phyloP scores from a whole-genome alignment of 345 rosid species.

The Linum tenue region DNA sequence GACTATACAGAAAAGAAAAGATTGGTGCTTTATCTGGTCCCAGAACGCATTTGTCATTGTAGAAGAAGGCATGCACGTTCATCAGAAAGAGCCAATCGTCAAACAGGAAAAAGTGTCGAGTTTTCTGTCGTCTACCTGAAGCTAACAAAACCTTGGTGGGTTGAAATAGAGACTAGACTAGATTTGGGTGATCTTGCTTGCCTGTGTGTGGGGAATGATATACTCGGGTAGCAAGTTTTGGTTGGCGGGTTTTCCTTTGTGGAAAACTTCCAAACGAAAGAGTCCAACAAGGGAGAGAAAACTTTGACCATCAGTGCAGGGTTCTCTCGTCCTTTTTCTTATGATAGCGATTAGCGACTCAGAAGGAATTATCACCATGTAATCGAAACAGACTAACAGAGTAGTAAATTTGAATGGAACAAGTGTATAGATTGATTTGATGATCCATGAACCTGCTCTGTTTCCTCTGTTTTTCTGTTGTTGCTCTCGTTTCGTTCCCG shows the following conservation, averaged over 20 bases:
- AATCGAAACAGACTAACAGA: too few species aligned
- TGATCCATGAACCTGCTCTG: too few species aligned
- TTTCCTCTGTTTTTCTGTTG: too few species aligned
- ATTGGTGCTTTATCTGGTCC: not conserved
- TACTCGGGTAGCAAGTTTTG: not conserved
- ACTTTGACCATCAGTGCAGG: not conserved
- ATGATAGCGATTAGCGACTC: too few species aligned
- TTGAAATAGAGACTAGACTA: not conserved
- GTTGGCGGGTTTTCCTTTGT: not conserved
- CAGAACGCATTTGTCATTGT: not conserved
- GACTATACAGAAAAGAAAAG: not conserved
- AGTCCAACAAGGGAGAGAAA: not conserved
- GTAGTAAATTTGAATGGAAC: too few species aligned
- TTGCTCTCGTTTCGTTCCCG: too few species aligned
- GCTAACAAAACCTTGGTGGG: not conserved
- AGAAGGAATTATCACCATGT: too few species aligned
- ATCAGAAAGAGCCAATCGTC: not conserved
- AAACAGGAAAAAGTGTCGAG: not conserved
- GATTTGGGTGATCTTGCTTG: too few species aligned
- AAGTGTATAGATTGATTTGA: too few species aligned
- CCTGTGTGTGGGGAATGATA: too few species aligned
- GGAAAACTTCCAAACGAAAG: not conserved
- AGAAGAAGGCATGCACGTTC: not conserved
- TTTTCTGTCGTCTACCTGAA: conserved; percentile 1
- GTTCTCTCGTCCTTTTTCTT: not conserved